Percentiles rank a stretch among this genome's conserved stretches.
Conservation (phyloP, 2,329 filamentous ascomycete species). For the Stagonosporopsis vannaccii region DNA sequence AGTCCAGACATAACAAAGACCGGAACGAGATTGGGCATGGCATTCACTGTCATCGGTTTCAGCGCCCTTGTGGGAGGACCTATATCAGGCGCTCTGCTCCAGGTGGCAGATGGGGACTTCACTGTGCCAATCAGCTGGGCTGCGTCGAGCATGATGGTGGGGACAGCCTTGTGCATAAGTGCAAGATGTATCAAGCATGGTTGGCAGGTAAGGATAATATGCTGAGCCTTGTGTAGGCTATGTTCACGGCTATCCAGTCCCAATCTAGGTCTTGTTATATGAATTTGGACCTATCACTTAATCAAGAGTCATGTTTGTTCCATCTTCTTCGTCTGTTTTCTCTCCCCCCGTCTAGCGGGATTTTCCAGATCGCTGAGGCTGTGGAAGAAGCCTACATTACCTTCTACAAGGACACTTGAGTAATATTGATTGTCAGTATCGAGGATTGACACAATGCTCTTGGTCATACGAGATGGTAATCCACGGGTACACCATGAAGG, state of each 20-base stretch:
- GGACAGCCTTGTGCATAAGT: conserved; percentile 20
- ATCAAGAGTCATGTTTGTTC: too few species aligned
- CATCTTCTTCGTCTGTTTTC: too few species aligned
- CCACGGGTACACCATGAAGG: too few species aligned
- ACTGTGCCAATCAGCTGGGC: conserved; percentile 32
- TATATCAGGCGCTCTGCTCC: conserved; percentile 60
- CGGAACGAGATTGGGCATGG: conserved; percentile 61
- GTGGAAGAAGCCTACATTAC: conserved; percentile 9
- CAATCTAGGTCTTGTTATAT: too few species aligned
- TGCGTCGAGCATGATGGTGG: conserved; percentile 25
- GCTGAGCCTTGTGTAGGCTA: conserved; percentile 17
- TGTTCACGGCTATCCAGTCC: background rate
- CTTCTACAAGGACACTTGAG: conserved; percentile 14
- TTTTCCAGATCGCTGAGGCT: background rate
- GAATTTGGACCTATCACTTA: too few species aligned
- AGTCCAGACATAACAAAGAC: conserved; percentile 37
- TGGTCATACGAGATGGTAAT: conserved; percentile 1
- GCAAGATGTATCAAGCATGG: conserved; percentile 36
- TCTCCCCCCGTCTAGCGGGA: too few species aligned
- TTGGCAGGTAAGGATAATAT: conserved; percentile 29
- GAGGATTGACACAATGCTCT: background rate
- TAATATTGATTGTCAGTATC: background rate
- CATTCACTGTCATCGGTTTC: conserved; percentile 59
- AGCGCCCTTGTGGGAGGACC: conserved; percentile 62
- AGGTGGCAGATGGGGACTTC: conserved; percentile 48